phyloP scores from a whole-genome alignment of 495 filamentous ascomycete species.

The Mytilinidion resinicola region DNA sequence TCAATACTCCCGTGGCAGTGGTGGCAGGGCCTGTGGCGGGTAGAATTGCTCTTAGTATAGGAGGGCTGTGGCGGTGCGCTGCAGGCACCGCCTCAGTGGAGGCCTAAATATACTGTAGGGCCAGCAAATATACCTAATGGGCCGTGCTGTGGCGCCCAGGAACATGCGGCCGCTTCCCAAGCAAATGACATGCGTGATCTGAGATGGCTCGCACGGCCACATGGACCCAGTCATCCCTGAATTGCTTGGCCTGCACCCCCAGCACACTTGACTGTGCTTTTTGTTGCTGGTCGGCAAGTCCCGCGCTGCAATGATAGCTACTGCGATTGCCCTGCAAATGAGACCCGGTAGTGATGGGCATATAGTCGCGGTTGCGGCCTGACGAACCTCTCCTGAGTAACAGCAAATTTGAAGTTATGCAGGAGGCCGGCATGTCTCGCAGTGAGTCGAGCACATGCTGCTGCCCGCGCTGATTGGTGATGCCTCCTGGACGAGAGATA shows the following conservation, averaged over 20 bases:
- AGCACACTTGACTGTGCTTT: not conserved
- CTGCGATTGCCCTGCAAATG: too few species aligned
- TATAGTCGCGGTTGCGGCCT: too few species aligned
- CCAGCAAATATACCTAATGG: slow-evolving; percentile 10
- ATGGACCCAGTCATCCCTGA: slow-evolving; percentile 1
- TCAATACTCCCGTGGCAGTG: slow-evolving; percentile 11
- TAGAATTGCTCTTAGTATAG: not conserved
- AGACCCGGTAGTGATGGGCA: too few species aligned
- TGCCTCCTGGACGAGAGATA: slow-evolving; percentile 11
- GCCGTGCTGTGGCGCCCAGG: not conserved
- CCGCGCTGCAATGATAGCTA: not conserved
- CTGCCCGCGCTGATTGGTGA: slow-evolving; percentile 20
- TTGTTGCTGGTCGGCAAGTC: not conserved
- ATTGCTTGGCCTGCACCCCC: not conserved
- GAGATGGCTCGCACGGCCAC: slow-evolving; percentile 25
- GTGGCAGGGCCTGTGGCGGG: not conserved
- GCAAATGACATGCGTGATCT: slow-evolving; percentile 16
- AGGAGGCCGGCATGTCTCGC: slow-evolving; percentile 24
- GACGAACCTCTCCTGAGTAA: not conserved
- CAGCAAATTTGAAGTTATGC: slow-evolving; percentile 14
- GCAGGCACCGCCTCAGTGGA: slow-evolving; percentile 19
- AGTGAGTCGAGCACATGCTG: slow-evolving; percentile 6
- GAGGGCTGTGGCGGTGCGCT: slow-evolving; percentile 9
- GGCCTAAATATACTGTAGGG: slow-evolving; percentile 15
- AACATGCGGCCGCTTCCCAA: not conserved